phyloP scores from a whole-genome alignment of 108 stramenopile species.

The Mediolabrus comicus region DNA sequence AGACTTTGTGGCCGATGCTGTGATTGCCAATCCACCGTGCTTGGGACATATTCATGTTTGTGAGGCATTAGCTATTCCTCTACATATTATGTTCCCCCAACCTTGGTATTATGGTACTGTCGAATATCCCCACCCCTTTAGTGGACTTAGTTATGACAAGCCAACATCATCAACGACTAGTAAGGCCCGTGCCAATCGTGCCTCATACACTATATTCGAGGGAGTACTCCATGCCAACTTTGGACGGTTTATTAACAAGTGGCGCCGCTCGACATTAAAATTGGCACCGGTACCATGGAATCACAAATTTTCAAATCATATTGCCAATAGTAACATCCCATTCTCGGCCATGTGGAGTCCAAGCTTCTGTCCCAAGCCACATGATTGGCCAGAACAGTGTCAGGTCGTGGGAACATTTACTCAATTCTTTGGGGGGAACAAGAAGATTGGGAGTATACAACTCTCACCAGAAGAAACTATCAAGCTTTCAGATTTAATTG shows the following conservation, averaged over 20 bases:
- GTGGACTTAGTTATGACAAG: slow-evolving; percentile 50
- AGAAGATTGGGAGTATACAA: neutral
- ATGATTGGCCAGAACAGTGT: slow-evolving; percentile 83
- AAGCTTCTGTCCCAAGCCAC: slow-evolving; percentile 76
- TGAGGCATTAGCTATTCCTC: slow-evolving; percentile 77
- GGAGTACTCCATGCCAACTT: slow-evolving; percentile 28
- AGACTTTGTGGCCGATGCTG: slow-evolving; percentile 78
- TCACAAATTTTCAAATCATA: slow-evolving; percentile 29
- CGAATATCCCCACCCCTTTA: slow-evolving; percentile 78
- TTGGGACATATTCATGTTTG: slow-evolving; percentile 84
- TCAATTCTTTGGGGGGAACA: neutral
- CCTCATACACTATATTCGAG: slow-evolving; percentile 56
- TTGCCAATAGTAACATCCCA: slow-evolving; percentile 50
- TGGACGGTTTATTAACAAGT: slow-evolving; percentile 40
- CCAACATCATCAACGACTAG: neutral
- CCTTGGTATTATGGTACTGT: slow-evolving; percentile 78
- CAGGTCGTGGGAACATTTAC: slow-evolving; percentile 77
- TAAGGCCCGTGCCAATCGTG: slow-evolving; percentile 14
- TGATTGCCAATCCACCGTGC: slow-evolving; percentile 80
- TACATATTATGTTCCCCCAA: slow-evolving; percentile 89
- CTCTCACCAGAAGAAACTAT: slow-evolving; percentile 18
- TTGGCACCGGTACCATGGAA: slow-evolving; percentile 41
- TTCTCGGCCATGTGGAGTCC: slow-evolving; percentile 85
- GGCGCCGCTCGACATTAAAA: slow-evolving; percentile 37
- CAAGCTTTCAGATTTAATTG: slow-evolving; percentile 35